Evolutionary conservation across 805 yeast species (phyloP).

Genomic region (Saccharomycopsis fermentans): DNA sequence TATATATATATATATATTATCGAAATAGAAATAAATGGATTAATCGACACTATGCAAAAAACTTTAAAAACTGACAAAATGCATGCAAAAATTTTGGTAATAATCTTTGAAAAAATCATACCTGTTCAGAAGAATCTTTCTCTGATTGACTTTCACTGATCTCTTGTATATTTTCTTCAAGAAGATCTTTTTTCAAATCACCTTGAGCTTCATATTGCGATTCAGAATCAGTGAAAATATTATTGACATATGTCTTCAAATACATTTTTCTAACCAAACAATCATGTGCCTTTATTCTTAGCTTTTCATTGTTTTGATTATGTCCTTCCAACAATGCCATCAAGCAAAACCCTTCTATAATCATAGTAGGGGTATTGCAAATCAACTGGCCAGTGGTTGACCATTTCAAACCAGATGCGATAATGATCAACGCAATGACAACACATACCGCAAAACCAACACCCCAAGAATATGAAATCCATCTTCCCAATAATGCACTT

Average conservation of each 20-base stretch:
- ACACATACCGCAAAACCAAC: conserved; percentile 9
- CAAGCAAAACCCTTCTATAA: conserved; percentile 33
- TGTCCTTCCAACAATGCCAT: conserved; percentile 32
- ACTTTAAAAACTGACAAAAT: neutral
- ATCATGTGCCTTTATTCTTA: conserved; percentile 7
- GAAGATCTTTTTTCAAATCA: neutral
- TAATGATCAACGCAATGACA: conserved; percentile 25
- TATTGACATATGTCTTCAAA: neutral
- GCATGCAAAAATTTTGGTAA: neutral
- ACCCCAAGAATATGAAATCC: neutral
- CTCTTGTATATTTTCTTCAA: neutral
- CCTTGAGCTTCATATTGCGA: neutral
- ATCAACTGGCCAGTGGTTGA: conserved; percentile 32
- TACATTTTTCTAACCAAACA: conserved; percentile 5
- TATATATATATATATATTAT: no score
- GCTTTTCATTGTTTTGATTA: conserved; percentile 16
- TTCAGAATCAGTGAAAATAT: conserved; percentile 12
- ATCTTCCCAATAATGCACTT: conserved; percentile 25
- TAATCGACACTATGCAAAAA: neutral
- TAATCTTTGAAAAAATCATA: neutral
- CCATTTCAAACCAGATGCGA: conserved; percentile 30
- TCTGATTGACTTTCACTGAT: neutral
- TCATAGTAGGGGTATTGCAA: conserved; percentile 35
- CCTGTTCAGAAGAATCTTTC: neutral
- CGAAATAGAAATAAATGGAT: no score